Percentiles rank a stretch among this genome's conserved stretches.
Conservation (phyloP, 2,329 filamentous ascomycete genomes). For the Epichloe uncinata region DNA sequence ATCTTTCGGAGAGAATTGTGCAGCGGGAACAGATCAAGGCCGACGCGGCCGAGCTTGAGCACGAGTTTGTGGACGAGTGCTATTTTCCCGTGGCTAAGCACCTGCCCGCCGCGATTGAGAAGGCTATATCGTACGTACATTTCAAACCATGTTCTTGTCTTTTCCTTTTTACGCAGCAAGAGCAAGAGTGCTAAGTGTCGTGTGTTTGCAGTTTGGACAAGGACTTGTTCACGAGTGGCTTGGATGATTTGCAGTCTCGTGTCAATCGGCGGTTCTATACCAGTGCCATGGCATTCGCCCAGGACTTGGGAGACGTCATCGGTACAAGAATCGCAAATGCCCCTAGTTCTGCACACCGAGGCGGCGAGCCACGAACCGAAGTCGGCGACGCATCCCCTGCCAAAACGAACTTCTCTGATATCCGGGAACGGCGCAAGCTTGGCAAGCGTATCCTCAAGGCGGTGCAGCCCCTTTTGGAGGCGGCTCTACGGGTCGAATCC, state of each 20-base stretch:
- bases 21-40: constrained; percentile 67
- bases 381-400: constrained; percentile 32
- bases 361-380: constrained; percentile 16
- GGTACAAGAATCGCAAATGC: constrained; percentile 33
- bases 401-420: constrained; percentile 47
- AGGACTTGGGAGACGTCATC: constrained; percentile 43
- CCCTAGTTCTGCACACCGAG: not conserved
- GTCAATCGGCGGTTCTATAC: constrained; percentile 46
- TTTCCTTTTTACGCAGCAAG: not conserved
- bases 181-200: constrained; percentile 18
- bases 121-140: constrained; percentile 59
- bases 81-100: constrained; percentile 81
- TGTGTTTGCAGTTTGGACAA: constrained; percentile 44
- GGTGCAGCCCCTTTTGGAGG: constrained; percentile 64
- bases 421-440: constrained; percentile 70
- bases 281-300: constrained; percentile 41
- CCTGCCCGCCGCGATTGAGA: constrained; percentile 65
- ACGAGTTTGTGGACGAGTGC: constrained; percentile 69
- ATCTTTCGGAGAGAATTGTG: constrained; percentile 57
- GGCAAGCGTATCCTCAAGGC: constrained; percentile 81
- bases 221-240: constrained; percentile 40
- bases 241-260: constrained; percentile 35
- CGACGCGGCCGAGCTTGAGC: constrained; percentile 61
- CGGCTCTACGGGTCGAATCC: constrained; percentile 67
- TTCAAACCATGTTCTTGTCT: not conserved